phyloP scores from a whole-genome alignment of 768 basidiomycete genomes.

The Gymnopilus dilepis region DNA sequence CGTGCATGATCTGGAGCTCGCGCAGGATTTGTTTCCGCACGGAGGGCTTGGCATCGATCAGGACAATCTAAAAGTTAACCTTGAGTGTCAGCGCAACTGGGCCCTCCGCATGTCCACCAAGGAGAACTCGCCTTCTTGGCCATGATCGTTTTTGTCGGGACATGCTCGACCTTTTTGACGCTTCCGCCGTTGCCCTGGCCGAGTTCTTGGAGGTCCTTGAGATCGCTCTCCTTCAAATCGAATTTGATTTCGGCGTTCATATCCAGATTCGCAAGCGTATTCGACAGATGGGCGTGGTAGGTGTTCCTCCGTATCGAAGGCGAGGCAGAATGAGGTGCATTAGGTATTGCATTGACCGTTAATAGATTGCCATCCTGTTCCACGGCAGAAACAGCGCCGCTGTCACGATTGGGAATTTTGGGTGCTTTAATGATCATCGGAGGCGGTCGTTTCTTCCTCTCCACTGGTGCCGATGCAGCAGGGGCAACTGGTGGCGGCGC shows the following conservation, averaged over 20 bases:
- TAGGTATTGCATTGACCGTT: slow-evolving; percentile 51
- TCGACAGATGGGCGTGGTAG: slow-evolving; percentile 80
- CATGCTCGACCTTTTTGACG: slow-evolving; percentile 94
- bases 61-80: slow-evolving; percentile 69
- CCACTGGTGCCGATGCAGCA: slow-evolving; percentile 45
- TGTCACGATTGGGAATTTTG: slow-evolving; percentile 53
- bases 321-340: slow-evolving; percentile 61
- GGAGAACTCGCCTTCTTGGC: slow-evolving; percentile 85
- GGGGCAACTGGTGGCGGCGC: slow-evolving; percentile 38
- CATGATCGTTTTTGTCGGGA: slow-evolving; percentile 91
- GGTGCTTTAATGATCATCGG: slow-evolving; percentile 84
- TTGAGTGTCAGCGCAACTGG: not conserved
- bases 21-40: slow-evolving; percentile 97
- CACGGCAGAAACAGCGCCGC: slow-evolving; percentile 43
- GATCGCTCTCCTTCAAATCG: slow-evolving; percentile 86
- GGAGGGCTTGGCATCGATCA: slow-evolving; percentile 95
- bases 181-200: slow-evolving; percentile 98
- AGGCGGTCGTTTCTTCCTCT: slow-evolving; percentile 74
- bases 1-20: slow-evolving; percentile 99
- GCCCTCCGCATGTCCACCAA: not conserved
- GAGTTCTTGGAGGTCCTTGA: slow-evolving; percentile 88
- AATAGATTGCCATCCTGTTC: slow-evolving; percentile 51
- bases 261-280: slow-evolving; percentile 85
- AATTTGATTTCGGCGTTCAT: slow-evolving; percentile 85
- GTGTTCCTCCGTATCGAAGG: slow-evolving; percentile 65